A percentile compares a stretch with the other conserved stretches of the same genome.
Evolutionary conservation across 2,329 filamentous ascomycete genomes (phyloP).

Genomic region (Pseudopithomyces maydicus): DNA sequence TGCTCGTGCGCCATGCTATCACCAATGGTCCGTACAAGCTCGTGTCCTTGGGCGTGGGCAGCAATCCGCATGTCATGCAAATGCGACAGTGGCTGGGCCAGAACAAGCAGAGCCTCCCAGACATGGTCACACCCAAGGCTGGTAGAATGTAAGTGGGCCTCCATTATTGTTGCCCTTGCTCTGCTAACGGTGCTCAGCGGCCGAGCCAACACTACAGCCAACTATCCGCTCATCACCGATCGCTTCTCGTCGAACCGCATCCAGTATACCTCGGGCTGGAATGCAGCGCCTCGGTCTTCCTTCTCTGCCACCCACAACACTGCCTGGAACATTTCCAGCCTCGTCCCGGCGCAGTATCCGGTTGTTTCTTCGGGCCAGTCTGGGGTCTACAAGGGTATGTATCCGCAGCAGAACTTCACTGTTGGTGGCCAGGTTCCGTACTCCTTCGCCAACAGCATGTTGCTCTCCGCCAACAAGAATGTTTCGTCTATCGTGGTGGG

Average conservation of each 20-base stretch:
- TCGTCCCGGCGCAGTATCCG: not conserved
- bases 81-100: slow-evolving; percentile 4
- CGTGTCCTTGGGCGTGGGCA: not conserved
- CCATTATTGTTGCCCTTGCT: too few relatives aligned
- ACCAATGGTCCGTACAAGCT: slow-evolving; percentile 7
- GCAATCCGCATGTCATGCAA: not conserved
- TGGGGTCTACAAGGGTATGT: not conserved
- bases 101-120: not conserved
- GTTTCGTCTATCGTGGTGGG: not conserved
- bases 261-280: not conserved
- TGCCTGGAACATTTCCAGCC: not conserved
- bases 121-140: not conserved
- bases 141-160: not conserved
- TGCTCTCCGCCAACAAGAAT: not conserved
- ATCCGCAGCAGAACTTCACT: not conserved
- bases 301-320: not conserved
- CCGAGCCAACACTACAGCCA: not conserved
- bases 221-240: not conserved
- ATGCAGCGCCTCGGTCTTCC: not conserved
- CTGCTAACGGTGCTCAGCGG: not conserved
- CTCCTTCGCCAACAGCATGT: not conserved
- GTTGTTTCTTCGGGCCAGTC: not conserved
- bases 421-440: not conserved
- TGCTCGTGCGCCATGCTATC: slow-evolving; percentile 9
- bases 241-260: not conserved